Percentiles rank a stretch among this genome's conserved stretches.
Conservation (phyloP, 73 alveolate species). For the Blepharisma stoltei region DNA sequence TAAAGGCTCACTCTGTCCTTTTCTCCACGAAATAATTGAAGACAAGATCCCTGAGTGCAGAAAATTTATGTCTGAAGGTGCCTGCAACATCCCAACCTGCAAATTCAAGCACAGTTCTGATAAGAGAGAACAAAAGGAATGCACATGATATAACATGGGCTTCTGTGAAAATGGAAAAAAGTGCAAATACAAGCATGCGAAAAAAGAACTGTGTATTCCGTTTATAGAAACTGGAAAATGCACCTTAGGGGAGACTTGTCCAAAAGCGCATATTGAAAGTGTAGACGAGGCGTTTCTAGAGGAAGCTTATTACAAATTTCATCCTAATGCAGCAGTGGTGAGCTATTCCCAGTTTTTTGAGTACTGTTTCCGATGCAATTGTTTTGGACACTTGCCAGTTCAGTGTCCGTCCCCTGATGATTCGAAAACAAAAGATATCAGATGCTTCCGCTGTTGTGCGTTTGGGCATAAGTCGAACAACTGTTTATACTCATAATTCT, state of each 20-base stretch:
- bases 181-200: conserved; percentile 19
- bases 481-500: background rate
- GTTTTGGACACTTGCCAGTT: conserved; percentile 6
- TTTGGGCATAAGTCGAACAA: conserved; percentile 19
- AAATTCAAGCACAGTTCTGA: background rate
- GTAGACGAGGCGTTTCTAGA: background rate
- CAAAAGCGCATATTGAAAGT: background rate
- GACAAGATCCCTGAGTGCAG: background rate
- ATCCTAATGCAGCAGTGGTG: background rate
- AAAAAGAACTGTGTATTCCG: background rate
- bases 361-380: background rate
- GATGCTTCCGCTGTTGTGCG: conserved; percentile 12
- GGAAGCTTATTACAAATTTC: conserved; percentile 9
- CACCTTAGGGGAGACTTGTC: background rate
- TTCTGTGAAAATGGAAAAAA: conserved; percentile 21
- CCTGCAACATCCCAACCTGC: background rate
- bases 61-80: background rate
- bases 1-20: background rate
- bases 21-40: background rate
- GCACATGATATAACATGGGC: conserved; percentile 12
- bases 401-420: background rate
- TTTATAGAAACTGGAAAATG: conserved; percentile 16
- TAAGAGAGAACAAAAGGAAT: background rate
- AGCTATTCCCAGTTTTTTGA: background rate
- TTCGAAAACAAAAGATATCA: background rate